phyloP scores from a whole-genome alignment of 306 rosid species.

The Ormosia emarginata region DNA sequence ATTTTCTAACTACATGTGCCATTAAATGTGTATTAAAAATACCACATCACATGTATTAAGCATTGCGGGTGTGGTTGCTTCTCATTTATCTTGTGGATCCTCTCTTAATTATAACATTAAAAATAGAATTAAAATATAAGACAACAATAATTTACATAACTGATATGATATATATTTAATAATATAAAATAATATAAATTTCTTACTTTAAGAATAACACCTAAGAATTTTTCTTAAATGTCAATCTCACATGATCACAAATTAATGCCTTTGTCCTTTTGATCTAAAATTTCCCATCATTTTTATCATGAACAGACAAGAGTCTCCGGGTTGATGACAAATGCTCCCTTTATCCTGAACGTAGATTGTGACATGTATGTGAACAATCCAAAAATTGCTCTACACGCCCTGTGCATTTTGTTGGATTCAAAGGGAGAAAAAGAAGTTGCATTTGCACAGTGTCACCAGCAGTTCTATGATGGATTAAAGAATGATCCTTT shows the following conservation, averaged over 20 bases:
- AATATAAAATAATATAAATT: too few relatives aligned
- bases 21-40: not conserved
- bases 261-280: not conserved
- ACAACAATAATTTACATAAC: too few relatives aligned
- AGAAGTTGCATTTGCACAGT: conserved; percentile 59
- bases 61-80: too few relatives aligned
- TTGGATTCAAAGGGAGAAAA: conserved; percentile 25
- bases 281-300: not conserved
- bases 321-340: conserved; percentile 65
- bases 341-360: conserved; percentile 57
- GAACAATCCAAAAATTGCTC: conserved; percentile 42
- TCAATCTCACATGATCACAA: not conserved
- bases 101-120: too few relatives aligned
- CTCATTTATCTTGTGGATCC: too few relatives aligned
- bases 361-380: conserved; percentile 72
- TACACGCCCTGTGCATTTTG: conserved; percentile 51
- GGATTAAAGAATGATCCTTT: conserved; percentile 59
- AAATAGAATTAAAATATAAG: too few relatives aligned
- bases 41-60: too few relatives aligned
- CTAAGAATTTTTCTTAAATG: not conserved
- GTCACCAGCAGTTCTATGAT: conserved; percentile 43
- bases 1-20: not conserved
- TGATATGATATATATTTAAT: too few relatives aligned
- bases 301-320: conserved; percentile 39
- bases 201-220: too few relatives aligned